Evolutionary conservation across 1,139 yeast species (phyloP).

Genomic region (Pichia sp.): DNA sequence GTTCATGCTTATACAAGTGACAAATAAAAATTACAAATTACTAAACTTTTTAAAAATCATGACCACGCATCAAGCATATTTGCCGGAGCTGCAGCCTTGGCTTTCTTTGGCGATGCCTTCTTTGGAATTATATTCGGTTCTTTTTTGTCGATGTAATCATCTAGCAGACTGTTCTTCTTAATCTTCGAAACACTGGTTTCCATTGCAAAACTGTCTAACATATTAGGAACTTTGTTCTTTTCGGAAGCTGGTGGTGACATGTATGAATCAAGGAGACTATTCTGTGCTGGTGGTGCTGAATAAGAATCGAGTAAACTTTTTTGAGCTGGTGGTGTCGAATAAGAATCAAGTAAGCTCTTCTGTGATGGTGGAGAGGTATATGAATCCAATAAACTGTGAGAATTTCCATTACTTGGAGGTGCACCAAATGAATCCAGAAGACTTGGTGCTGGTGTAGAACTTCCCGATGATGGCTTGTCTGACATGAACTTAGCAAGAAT

Average conservation of each 20-base stretch:
- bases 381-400: background rate
- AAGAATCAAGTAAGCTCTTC: conserved; percentile 4
- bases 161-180: conserved; percentile 1
- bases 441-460: background rate
- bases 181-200: background rate
- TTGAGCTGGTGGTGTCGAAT: background rate
- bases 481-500: conserved; percentile 19
- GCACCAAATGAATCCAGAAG: conserved; percentile 1
- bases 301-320: conserved; percentile 1
- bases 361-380: background rate
- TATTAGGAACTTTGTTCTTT: background rate
- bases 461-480: background rate
- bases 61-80: conserved; percentile 17
- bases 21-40: no score
- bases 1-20: no score
- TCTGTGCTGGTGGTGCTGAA: background rate
- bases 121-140: background rate
- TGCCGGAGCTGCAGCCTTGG: background rate
- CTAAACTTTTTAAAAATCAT: no score
- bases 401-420: background rate
- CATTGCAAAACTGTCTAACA: conserved; percentile 5
- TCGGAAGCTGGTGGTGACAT: background rate
- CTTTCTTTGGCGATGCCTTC: background rate
- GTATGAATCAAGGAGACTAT: conserved; percentile 4
- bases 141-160: background rate